Conservation (phyloP, 768 basidiomycete genomes). For the Tubosaeta brunneosetosa region DNA sequence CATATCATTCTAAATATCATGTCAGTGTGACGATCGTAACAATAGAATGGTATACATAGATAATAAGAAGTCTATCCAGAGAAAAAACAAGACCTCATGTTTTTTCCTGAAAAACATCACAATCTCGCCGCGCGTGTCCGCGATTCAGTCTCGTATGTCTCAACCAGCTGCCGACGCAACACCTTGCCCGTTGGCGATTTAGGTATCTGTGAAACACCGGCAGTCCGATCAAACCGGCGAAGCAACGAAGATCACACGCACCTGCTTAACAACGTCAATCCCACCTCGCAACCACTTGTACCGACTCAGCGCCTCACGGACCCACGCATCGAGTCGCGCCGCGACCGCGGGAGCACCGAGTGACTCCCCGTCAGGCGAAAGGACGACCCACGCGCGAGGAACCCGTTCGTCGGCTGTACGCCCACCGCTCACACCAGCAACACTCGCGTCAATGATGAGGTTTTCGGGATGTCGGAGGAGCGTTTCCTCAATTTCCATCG, state of each 20-base stretch:
- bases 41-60: background rate
- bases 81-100: background rate
- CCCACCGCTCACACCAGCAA: conserved; percentile 71
- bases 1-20: background rate
- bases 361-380: conserved; percentile 51
- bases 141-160: conserved; percentile 43
- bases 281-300: conserved; percentile 79
- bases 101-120: conserved; percentile 7
- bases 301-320: conserved; percentile 57
- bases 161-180: conserved; percentile 56
- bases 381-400: conserved; percentile 75
- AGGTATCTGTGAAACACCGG: conserved; percentile 47
- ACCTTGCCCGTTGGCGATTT: conserved; percentile 74
- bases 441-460: conserved; percentile 61
- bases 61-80: background rate
- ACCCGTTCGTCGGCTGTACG: conserved; percentile 68
- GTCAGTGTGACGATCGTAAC: background rate
- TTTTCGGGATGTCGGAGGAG: conserved; percentile 57
- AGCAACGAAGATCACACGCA: conserved; percentile 27
- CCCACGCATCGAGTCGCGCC: conserved; percentile 55
- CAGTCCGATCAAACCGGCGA: background rate
- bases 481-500: conserved; percentile 68
- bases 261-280: conserved; percentile 59
- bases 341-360: conserved; percentile 40
- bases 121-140: conserved; percentile 22